Percentiles rank a stretch among this genome's conserved stretches.
Conservation (phyloP, 441 rosid species). For the Populus hybrid region DNA sequence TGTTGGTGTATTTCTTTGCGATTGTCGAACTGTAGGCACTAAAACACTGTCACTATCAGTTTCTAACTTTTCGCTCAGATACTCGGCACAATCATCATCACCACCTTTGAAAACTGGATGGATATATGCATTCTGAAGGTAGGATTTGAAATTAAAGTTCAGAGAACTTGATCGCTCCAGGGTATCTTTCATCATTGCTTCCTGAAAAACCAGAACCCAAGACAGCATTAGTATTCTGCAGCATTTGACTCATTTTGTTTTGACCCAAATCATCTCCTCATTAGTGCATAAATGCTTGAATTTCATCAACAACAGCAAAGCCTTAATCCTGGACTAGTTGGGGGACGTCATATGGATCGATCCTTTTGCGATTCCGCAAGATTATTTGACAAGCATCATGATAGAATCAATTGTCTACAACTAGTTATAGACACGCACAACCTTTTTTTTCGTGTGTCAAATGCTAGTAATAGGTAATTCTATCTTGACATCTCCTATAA, state of each 20-base stretch:
- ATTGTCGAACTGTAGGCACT: conserved; percentile 63
- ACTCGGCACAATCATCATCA: conserved; percentile 39
- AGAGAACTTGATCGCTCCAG: conserved; percentile 87
- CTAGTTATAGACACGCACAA: background rate
- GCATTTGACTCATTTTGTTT: too few species aligned
- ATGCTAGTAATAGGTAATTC: too few species aligned
- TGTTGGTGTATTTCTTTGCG: background rate
- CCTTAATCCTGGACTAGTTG: background rate
- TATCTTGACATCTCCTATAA: too few species aligned
- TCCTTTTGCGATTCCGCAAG: too few species aligned
- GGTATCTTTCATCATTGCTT: conserved; percentile 94
- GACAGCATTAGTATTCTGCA: too few species aligned
- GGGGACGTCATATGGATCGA: too few species aligned
- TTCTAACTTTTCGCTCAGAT: conserved; percentile 44
- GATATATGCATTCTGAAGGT: conserved; percentile 74
- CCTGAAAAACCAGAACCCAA: conserved; percentile 34
- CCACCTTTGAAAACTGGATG: conserved; percentile 69
- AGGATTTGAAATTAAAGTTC: conserved; percentile 58
- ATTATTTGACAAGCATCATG: too few species aligned
- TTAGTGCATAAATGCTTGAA: too few species aligned
- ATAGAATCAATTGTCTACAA: background rate
- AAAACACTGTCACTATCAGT: conserved; percentile 47
- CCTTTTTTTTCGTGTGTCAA: too few species aligned
- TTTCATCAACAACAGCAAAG: background rate
- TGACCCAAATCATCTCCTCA: too few species aligned